A percentile compares a stretch with the other conserved stretches of the same genome.
phyloP scores from a whole-genome alignment of 176 grass and related monocot genomes.

The Bromus sterilis region DNA sequence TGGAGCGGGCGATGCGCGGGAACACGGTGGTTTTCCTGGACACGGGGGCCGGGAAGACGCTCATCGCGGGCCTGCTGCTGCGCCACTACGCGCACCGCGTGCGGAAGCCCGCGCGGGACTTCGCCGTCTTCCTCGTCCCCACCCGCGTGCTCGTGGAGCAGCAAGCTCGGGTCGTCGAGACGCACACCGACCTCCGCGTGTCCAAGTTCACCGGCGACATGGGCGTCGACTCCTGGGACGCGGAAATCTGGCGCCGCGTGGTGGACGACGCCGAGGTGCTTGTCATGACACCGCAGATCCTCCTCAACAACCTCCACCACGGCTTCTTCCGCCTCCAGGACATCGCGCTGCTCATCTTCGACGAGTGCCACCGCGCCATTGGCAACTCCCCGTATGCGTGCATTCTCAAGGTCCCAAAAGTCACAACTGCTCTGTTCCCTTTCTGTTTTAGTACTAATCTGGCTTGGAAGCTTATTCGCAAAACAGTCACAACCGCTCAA shows the following conservation, averaged over 20 bases:
- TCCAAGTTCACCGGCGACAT: slow-evolving; percentile 59
- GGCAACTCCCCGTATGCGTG: slow-evolving; percentile 53
- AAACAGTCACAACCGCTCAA: too few relatives aligned
- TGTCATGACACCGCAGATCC: slow-evolving; percentile 87
- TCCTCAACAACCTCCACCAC: slow-evolving; percentile 62
- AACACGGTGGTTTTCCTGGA: slow-evolving; percentile 75
- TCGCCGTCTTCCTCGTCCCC: slow-evolving; percentile 78
- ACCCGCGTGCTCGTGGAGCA: slow-evolving; percentile 69
- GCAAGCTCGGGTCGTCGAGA: slow-evolving; percentile 55
- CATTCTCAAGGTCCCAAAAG: slow-evolving; percentile 50
- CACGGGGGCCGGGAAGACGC: slow-evolving; percentile 75
- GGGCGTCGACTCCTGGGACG: slow-evolving; percentile 56
- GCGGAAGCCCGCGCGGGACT: slow-evolving; percentile 23
- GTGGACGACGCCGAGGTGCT: slow-evolving; percentile 53
- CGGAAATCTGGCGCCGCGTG: slow-evolving; percentile 17
- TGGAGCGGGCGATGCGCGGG: slow-evolving; percentile 56
- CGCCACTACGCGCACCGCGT: slow-evolving; percentile 50
- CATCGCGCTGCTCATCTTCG: slow-evolving; percentile 75
- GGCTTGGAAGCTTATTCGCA: neutral
- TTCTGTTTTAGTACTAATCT: slow-evolving; percentile 3
- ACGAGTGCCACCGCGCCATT: slow-evolving; percentile 64
- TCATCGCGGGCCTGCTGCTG: slow-evolving; percentile 80
- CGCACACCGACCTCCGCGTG: slow-evolving; percentile 61
- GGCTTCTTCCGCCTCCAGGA: slow-evolving; percentile 49
- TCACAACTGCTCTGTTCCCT: neutral